A percentile compares a stretch with the other conserved stretches of the same genome.
Conservation (phyloP, 306 rosid genomes). For the Pyrus betulifolia region DNA sequence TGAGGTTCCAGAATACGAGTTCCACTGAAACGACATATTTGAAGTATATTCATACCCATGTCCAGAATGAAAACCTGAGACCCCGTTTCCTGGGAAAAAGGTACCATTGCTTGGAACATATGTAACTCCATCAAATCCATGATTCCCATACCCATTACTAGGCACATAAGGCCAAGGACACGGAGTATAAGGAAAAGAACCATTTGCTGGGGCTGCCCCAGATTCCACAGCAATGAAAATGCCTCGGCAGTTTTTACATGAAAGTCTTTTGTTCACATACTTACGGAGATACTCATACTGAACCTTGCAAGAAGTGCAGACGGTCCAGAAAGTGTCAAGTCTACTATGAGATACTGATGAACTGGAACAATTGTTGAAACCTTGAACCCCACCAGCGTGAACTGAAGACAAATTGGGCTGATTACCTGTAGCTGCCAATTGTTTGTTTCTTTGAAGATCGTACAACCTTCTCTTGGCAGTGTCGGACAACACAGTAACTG, state of each 20-base stretch:
- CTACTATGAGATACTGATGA: slow-evolving; percentile 43
- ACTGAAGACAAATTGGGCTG: slow-evolving; percentile 57
- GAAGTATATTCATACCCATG: slow-evolving; percentile 70
- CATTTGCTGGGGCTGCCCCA: slow-evolving; percentile 85
- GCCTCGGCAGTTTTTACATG: slow-evolving; percentile 96
- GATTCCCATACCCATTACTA: slow-evolving; percentile 68
- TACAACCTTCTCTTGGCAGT: slow-evolving; percentile 50
- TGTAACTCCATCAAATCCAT: slow-evolving; percentile 67
- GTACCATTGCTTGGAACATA: slow-evolving; percentile 60
- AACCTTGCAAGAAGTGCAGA: slow-evolving; percentile 93
- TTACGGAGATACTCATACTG: slow-evolving; percentile 98
- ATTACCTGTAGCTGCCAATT: slow-evolving; percentile 32
- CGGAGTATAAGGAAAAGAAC: slow-evolving; percentile 86
- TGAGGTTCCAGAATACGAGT: slow-evolving; percentile 41
- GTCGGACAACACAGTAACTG: slow-evolving; percentile 83
- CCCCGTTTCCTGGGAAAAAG: slow-evolving; percentile 62
- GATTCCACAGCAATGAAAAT: slow-evolving; percentile 82
- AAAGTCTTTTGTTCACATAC: slow-evolving; percentile 90
- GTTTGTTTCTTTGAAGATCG: slow-evolving; percentile 70
- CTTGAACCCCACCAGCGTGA: slow-evolving; percentile 47
- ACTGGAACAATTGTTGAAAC: slow-evolving; percentile 52
- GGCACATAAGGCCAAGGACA: slow-evolving; percentile 75
- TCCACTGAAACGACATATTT: slow-evolving; percentile 78
- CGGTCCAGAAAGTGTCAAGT: slow-evolving; percentile 92
- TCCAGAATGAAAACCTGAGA: slow-evolving; percentile 53